Evolutionary conservation across 441 rosid genomes (phyloP).

Genomic region (Eutrema salsugineum): DNA sequence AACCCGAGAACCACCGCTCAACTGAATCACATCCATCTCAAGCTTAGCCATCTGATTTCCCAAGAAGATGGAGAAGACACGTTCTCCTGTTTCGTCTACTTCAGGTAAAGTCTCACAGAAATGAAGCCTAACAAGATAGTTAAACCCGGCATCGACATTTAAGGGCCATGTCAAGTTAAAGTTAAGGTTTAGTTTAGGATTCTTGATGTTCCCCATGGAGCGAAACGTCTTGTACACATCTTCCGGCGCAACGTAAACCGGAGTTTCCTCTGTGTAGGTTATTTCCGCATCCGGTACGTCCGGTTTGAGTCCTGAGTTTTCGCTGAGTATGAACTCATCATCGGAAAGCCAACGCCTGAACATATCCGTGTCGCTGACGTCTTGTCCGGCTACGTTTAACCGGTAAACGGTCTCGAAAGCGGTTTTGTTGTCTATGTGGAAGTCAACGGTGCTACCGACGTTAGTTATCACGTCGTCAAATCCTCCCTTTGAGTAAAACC

Average conservation of each 20-base stretch:
- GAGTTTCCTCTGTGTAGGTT: background rate
- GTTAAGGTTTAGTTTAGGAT: background rate
- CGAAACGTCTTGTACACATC: conserved; percentile 31
- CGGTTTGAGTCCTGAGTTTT: background rate
- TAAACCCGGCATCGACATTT: conserved; percentile 37
- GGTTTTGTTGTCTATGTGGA: background rate
- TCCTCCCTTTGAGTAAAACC: conserved; percentile 27
- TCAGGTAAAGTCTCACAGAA: conserved; percentile 34
- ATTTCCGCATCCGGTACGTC: background rate
- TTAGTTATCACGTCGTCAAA: background rate
- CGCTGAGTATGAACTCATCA: background rate
- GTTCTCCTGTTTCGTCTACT: background rate
- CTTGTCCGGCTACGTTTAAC: conserved; percentile 35
- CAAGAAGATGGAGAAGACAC: conserved; percentile 27
- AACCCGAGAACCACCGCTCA: conserved; percentile 22
- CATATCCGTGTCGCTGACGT: conserved; percentile 24
- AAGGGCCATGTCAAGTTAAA: conserved; percentile 42
- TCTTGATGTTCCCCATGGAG: background rate
- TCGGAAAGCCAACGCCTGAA: conserved; percentile 41
- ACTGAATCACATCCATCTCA: conserved; percentile 21
- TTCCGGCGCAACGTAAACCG: conserved; percentile 35
- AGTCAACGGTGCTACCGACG: background rate
- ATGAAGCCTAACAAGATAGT: conserved; percentile 40
- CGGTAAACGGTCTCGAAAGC: conserved; percentile 40
- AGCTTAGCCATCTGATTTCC: background rate